Conservation (phyloP, 176 grass and related monocot genomes). For the Puccinellia tenuiflora region DNA sequence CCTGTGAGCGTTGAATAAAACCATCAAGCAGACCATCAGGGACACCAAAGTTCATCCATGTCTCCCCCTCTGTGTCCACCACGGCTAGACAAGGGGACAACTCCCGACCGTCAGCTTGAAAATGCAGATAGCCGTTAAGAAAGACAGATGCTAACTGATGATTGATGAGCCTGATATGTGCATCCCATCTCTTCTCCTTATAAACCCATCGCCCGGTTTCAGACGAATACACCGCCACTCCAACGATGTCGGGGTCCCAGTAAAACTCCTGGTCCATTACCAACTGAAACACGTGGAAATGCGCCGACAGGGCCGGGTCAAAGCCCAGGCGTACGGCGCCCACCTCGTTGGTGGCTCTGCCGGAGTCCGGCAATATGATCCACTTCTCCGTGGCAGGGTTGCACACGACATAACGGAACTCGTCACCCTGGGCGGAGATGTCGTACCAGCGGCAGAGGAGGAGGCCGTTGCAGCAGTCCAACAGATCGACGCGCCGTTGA, state of each 20-base stretch:
- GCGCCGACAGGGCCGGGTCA: not conserved
- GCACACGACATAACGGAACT: not conserved
- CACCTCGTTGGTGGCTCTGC: too few relatives aligned
- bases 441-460: not conserved
- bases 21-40: not conserved
- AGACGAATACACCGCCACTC: conserved; percentile 7
- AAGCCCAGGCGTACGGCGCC: not conserved
- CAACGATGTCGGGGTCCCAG: not conserved
- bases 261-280: not conserved
- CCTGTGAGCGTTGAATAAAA: not conserved
- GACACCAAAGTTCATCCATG: not conserved
- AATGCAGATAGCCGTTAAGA: conserved; percentile 12
- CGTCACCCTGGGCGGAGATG: not conserved
- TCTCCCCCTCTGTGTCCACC: too few relatives aligned
- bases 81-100: not conserved
- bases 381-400: conserved; percentile 5
- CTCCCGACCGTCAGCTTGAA: not conserved
- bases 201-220: not conserved
- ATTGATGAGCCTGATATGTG: too few relatives aligned
- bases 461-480: not conserved
- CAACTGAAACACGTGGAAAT: too few relatives aligned
- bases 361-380: not conserved
- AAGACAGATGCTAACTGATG: not conserved
- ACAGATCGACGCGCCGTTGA: not conserved
- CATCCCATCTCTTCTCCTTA: not conserved